Conservation (phyloP, 257 asterid genomes). For the Primulina tabacum region DNA sequence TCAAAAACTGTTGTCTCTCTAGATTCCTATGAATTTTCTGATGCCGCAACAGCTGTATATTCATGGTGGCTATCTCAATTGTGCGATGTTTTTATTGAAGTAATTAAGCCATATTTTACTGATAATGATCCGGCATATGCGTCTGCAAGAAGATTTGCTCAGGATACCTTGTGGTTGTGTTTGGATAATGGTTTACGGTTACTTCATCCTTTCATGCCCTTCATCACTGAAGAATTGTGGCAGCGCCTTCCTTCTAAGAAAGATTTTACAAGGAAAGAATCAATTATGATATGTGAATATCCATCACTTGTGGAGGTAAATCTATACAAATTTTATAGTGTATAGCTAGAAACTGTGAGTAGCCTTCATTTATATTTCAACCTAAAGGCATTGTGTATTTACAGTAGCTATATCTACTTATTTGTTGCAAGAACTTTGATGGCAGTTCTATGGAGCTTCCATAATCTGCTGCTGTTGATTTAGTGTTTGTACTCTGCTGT, state of each 20-base stretch:
- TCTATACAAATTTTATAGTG: slow-evolving; percentile 6
- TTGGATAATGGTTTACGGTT: slow-evolving; percentile 78
- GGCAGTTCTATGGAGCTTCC: slow-evolving; percentile 3
- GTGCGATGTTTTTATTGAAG: slow-evolving; percentile 94
- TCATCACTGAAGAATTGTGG: slow-evolving; percentile 93
- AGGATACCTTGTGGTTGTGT: slow-evolving; percentile 86
- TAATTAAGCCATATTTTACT: slow-evolving; percentile 80
- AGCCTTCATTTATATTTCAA: slow-evolving; percentile 1
- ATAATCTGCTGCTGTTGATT: not conserved
- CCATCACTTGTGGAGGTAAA: slow-evolving; percentile 70
- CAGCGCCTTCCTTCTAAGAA: slow-evolving; percentile 82
- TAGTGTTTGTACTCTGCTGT: not conserved
- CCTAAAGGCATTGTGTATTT: not conserved
- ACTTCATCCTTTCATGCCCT: slow-evolving; percentile 98
- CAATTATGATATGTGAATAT: slow-evolving; percentile 79
- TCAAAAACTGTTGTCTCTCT: slow-evolving; percentile 58
- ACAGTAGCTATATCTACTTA: not conserved
- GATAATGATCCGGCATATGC: slow-evolving; percentile 42
- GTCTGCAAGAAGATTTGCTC: slow-evolving; percentile 61
- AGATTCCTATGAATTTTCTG: slow-evolving; percentile 78
- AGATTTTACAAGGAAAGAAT: slow-evolving; percentile 62
- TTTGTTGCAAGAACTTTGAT: too few species aligned
- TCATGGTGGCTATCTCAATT: slow-evolving; percentile 90
- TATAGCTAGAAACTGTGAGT: not conserved
- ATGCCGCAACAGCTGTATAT: slow-evolving; percentile 85